These are phyloP conservation scores for Beauveria sp. DNA, from an alignment of 2,329 filamentous ascomycete genomes.

Conservation along the genomic window DNA sequence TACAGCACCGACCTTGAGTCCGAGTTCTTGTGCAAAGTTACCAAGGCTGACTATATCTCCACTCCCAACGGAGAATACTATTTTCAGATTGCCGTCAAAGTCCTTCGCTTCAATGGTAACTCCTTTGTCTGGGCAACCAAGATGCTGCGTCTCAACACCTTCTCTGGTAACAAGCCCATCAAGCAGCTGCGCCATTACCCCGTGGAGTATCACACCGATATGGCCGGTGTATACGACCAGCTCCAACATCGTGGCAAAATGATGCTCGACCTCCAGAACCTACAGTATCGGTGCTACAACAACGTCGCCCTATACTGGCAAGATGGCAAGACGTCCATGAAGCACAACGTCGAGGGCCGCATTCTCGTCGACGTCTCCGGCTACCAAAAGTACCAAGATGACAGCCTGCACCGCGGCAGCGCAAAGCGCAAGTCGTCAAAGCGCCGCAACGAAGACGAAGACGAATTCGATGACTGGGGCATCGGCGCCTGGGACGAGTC, in stretches of 20 bases:
- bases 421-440: constrained; percentile 25
- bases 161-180: constrained; percentile 33
- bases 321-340: constrained; percentile 16
- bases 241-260: constrained; percentile 29
- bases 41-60: constrained; percentile 24
- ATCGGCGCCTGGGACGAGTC: constrained; percentile 9
- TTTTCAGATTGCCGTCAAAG: constrained; percentile 24
- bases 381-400: constrained; percentile 32
- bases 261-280: constrained; percentile 33
- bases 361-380: constrained; percentile 34
- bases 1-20: constrained; percentile 32
- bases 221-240: constrained; percentile 21
- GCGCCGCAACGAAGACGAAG: constrained; percentile 6
- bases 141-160: constrained; percentile 23
- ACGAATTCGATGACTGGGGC: constrained; percentile 8
- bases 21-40: constrained; percentile 34
- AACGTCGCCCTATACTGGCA: constrained; percentile 29
- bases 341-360: constrained; percentile 33
- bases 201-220: constrained; percentile 24
- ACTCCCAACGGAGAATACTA: not conserved
- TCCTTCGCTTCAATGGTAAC: constrained; percentile 32
- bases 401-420: constrained; percentile 3
- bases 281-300: constrained; percentile 33
- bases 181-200: constrained; percentile 32
- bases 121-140: constrained; percentile 33